A percentile compares a stretch with the other conserved stretches of the same genome.
phyloP scores from a whole-genome alignment of 1,139 yeast genomes.

The Casaregolazyma lundiana region DNA sequence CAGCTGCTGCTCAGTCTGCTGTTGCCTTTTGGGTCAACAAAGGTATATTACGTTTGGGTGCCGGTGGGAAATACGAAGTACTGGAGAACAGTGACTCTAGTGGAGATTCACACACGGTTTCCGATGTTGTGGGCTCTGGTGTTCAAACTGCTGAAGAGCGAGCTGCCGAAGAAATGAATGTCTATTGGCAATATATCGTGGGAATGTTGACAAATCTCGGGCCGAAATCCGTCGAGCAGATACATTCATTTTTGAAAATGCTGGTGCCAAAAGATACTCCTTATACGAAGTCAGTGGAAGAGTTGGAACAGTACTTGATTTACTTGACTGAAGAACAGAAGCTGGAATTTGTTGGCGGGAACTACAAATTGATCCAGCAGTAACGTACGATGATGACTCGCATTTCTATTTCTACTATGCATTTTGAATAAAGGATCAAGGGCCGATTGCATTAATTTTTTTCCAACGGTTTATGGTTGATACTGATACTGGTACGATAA shows the following conservation, averaged over 20 bases:
- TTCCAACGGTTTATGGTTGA: no score
- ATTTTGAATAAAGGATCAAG: no score
- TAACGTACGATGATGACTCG: no score
- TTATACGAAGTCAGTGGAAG: constrained; percentile 39
- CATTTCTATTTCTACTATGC: no score
- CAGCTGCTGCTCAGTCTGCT: constrained; percentile 18
- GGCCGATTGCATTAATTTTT: no score
- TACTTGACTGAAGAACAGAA: constrained; percentile 44
- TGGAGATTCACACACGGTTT: constrained; percentile 11
- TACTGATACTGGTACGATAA: no score
- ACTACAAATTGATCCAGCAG: constrained; percentile 22
- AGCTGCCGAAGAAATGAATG: constrained; percentile 35
- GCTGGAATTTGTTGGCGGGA: constrained; percentile 29
- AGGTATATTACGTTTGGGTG: constrained; percentile 39
- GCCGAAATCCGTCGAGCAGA: constrained; percentile 43
- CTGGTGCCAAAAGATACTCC: constrained; percentile 51
- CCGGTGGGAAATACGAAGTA: constrained; percentile 25
- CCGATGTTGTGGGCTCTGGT: constrained; percentile 21
- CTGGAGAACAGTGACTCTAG: constrained; percentile 23
- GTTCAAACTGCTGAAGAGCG: constrained; percentile 29
- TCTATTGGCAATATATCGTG: constrained; percentile 46
- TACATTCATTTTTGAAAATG: constrained; percentile 51
- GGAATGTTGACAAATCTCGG: constrained; percentile 58
- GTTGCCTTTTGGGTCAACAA: constrained; percentile 52
- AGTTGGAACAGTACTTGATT: constrained; percentile 39